A percentile compares a stretch with the other conserved stretches of the same genome.
These are phyloP conservation scores for Plasmodium blacklocki DNA, from an alignment of 169 alveolate genomes.

Conservation along the genomic window DNA sequence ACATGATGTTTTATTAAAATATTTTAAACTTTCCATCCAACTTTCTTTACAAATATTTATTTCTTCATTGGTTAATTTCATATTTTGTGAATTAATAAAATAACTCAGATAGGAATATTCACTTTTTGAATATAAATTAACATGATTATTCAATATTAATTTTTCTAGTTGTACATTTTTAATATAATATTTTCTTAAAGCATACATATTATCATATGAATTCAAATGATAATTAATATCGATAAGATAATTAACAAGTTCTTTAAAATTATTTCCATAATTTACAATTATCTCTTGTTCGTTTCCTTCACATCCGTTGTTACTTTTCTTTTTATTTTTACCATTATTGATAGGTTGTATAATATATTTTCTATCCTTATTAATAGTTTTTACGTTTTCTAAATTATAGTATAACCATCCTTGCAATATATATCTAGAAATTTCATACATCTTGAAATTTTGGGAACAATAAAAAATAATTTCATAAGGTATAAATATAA, in stretches of 20 bases:
- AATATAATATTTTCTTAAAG: constrained; percentile 17
- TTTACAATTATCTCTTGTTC: neutral
- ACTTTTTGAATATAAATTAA: constrained; percentile 21
- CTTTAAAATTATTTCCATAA: constrained; percentile 15
- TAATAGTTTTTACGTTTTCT: neutral
- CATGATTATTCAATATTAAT: constrained; percentile 45
- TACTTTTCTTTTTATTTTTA: neutral
- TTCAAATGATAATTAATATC: constrained; percentile 39
- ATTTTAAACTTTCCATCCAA: constrained; percentile 52
- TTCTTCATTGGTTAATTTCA: constrained; percentile 61
- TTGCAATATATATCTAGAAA: constrained; percentile 34
- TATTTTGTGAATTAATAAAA: constrained; percentile 23
- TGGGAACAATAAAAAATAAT: constrained; percentile 50
- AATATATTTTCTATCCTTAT: neutral
- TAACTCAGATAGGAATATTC: constrained; percentile 35
- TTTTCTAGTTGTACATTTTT: constrained; percentile 29
- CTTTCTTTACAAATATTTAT: constrained; percentile 23
- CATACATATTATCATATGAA: constrained; percentile 58
- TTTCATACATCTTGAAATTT: constrained; percentile 39
- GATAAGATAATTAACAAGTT: constrained; percentile 48
- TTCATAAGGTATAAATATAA: constrained; percentile 34
- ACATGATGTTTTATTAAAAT: constrained; percentile 42
- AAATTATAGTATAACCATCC: constrained; percentile 12
- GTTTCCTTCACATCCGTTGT: neutral
- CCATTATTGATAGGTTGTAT: neutral